A percentile compares a stretch with the other conserved stretches of the same genome.
Evolutionary conservation across 768 basidiomycete genomes (phyloP).

Genomic region (Candolleomyces efflorescens): DNA sequence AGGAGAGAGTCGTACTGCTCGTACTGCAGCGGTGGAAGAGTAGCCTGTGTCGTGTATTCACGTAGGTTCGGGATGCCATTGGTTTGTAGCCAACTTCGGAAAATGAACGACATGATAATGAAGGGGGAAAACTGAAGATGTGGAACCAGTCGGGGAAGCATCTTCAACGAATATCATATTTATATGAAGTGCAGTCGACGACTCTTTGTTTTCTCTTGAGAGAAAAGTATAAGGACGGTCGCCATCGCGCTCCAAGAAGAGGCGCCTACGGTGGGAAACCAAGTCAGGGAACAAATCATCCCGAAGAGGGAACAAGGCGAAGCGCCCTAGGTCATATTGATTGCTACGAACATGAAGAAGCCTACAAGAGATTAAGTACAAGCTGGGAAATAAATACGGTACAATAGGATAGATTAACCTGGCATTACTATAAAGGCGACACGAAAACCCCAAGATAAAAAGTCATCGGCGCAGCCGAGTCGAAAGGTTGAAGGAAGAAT

Average conservation of each 20-base stretch:
- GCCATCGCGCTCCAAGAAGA: too few species aligned
- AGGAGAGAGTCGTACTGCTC: slow-evolving; percentile 24
- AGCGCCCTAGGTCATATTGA: too few species aligned
- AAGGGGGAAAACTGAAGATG: neutral
- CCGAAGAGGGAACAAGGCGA: too few species aligned
- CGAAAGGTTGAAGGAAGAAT: neutral
- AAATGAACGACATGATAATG: slow-evolving; percentile 14
- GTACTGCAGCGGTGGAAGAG: slow-evolving; percentile 37
- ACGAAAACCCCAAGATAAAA: too few species aligned
- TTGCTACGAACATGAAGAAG: too few species aligned
- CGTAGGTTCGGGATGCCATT: slow-evolving; percentile 41
- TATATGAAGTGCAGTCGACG: too few species aligned
- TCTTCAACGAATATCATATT: too few species aligned
- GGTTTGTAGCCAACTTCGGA: slow-evolving; percentile 13
- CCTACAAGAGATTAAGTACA: neutral
- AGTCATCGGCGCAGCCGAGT: neutral
- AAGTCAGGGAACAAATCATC: too few species aligned
- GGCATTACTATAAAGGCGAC: too few species aligned
- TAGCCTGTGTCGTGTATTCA: slow-evolving; percentile 42
- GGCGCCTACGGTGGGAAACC: too few species aligned
- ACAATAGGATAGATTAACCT: neutral
- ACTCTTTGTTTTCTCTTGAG: too few species aligned
- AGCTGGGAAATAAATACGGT: neutral
- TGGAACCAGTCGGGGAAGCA: neutral
- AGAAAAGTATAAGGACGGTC: neutral